A percentile compares a stretch with the other conserved stretches of the same genome.
Evolutionary conservation across 768 basidiomycete species (phyloP).

Genomic region (Rhodotorula taiwanensis): DNA sequence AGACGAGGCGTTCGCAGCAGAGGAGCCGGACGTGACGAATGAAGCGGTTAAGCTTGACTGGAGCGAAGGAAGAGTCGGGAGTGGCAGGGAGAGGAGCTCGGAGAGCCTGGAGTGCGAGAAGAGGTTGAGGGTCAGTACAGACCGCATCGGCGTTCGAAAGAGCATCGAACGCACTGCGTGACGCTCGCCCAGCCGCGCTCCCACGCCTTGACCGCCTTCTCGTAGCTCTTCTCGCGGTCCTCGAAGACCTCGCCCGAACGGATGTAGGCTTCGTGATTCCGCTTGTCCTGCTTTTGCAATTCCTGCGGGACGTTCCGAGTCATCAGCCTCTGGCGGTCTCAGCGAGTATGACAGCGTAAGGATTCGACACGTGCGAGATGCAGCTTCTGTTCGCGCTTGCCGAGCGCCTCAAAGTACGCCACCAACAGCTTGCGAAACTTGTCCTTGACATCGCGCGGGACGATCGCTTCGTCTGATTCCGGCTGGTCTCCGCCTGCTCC

Average conservation of each 20-base stretch:
- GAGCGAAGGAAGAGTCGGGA: slow-evolving; percentile 74
- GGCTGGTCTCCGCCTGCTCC: background rate
- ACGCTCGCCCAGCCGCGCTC: slow-evolving; percentile 84
- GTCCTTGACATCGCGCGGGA: slow-evolving; percentile 77
- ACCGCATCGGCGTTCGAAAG: slow-evolving; percentile 72
- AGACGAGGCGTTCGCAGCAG: slow-evolving; percentile 44
- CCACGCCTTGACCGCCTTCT: slow-evolving; percentile 94
- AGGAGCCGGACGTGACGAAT: slow-evolving; percentile 43
- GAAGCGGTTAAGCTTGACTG: slow-evolving; percentile 49
- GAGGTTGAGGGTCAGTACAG: slow-evolving; percentile 65
- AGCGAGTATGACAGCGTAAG: background rate
- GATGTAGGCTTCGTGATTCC: slow-evolving; percentile 98
- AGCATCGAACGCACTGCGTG: slow-evolving; percentile 56
- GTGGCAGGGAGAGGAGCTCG: slow-evolving; percentile 73
- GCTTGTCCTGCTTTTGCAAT: slow-evolving; percentile 90
- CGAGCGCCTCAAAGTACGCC: slow-evolving; percentile 82
- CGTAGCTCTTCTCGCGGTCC: slow-evolving; percentile 95
- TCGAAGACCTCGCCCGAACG: slow-evolving; percentile 99
- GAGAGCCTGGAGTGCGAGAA: slow-evolving; percentile 60
- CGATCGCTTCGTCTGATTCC: slow-evolving; percentile 57
- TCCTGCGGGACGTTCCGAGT: slow-evolving; percentile 51
- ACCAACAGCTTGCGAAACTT: slow-evolving; percentile 89
- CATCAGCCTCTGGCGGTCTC: background rate
- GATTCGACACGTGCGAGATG: slow-evolving; percentile 47
- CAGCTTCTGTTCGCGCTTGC: slow-evolving; percentile 84